Conservation (phyloP, 1,284 basidiomycete genomes). For the Gomphus bonarii region DNA sequence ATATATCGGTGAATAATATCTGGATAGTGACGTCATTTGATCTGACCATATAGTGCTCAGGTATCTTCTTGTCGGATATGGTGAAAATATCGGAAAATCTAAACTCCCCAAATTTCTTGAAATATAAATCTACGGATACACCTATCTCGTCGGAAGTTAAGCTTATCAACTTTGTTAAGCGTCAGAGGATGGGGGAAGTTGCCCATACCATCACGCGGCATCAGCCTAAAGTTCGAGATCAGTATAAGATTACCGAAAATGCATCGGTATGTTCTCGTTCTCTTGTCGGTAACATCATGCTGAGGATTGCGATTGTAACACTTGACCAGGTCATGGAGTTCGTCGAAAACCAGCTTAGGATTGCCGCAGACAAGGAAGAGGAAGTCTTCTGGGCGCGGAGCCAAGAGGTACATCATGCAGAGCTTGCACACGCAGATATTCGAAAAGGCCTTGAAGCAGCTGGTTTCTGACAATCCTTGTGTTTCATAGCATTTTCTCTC, state of each 20-base stretch:
- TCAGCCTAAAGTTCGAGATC: conserved; percentile 30
- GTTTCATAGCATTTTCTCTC: neutral
- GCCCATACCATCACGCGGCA: conserved; percentile 46
- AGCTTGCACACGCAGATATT: conserved; percentile 51
- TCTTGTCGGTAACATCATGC: neutral
- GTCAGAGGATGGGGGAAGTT: conserved; percentile 45
- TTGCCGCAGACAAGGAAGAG: conserved; percentile 30
- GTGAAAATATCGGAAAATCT: conserved; percentile 1
- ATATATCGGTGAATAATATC: conserved; percentile 35
- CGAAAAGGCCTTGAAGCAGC: conserved; percentile 49
- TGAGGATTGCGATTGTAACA: neutral
- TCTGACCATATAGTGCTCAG: conserved; percentile 5
- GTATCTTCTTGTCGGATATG: conserved; percentile 13
- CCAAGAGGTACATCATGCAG: conserved; percentile 46
- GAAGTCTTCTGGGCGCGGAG: conserved; percentile 46
- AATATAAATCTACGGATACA: neutral
- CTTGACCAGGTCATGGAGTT: conserved; percentile 27
- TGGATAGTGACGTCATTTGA: conserved; percentile 3
- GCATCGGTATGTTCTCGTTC: neutral
- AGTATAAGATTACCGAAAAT: conserved; percentile 7
- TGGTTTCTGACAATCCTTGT: conserved; percentile 32
- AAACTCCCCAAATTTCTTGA: neutral
- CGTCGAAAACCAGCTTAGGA: conserved; percentile 35
- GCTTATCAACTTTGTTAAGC: conserved; percentile 43
- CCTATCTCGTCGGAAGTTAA: conserved; percentile 13